phyloP scores from a whole-genome alignment of 164 flowering plant species.

The Kalanchoe fedtschenkoi region DNA sequence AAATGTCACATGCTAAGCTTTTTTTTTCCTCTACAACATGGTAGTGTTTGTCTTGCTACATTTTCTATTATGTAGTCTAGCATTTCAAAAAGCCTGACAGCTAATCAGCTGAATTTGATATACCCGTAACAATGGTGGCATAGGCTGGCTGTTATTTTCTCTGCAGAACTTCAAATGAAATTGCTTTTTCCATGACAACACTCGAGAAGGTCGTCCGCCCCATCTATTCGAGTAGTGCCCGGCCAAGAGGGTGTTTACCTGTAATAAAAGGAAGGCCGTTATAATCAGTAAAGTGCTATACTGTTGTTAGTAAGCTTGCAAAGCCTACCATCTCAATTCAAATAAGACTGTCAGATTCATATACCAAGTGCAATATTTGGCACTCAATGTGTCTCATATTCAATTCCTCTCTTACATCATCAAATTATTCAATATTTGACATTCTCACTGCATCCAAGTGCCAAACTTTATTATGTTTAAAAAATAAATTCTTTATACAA shows the following conservation, averaged over 20 bases:
- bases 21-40: neutral
- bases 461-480: too few species aligned
- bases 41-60: neutral
- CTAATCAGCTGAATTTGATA: neutral
- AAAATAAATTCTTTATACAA: too few species aligned
- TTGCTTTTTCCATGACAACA: neutral
- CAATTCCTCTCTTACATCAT: too few species aligned
- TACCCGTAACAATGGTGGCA: neutral
- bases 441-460: too few species aligned
- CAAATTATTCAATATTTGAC: too few species aligned
- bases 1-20: neutral
- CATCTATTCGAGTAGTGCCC: neutral
- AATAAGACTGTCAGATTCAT: too few species aligned
- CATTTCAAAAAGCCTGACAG: neutral
- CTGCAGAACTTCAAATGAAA: neutral
- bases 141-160: neutral
- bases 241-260: neutral
- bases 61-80: neutral
- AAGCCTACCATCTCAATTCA: too few species aligned
- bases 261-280: neutral
- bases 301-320: too few species aligned
- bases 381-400: too few species aligned
- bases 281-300: too few species aligned
- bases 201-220: neutral
- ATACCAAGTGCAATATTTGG: too few species aligned